Base-by-base conservation (phyloP, 75 land plant genomes). In the Cunninghamia lanceolata region DNA sequence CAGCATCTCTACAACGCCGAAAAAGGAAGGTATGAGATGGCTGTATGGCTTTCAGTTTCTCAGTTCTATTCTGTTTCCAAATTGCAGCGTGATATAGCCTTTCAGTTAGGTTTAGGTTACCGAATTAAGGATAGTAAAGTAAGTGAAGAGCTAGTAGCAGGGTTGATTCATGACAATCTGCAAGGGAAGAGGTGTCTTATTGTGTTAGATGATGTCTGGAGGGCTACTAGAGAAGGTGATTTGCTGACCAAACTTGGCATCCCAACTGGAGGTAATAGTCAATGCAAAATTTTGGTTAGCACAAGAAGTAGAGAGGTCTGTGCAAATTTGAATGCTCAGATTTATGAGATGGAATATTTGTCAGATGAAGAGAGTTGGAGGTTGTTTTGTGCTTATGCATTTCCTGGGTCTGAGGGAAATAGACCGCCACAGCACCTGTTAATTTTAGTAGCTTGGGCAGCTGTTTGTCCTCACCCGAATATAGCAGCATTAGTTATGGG, bases 11-110 rank as follows among this genome's bases (percentile, higher is more conserved):
- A 40, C 42, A 40, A 40, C 0, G 42, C 42, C 42, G 1, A 17
- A 34, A 40, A 16, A 81, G 39, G 63, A 15, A 56, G 39, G 52
- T 86, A 78, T 43, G 50, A 86, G 0, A 46, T 8, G 13, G 25
- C 13, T 11, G 54, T 86, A 30, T 86, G 87, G 87, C 71, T 86
- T 11, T 56, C 43, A 36, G 83, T 59, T 17, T 86, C 83, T 56
- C 45, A 82, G 15, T 45, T 4, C 13, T 86, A 56, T 50, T 68
- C 63, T 81, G 16, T 81, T 39, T 39, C 46, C 1, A 45, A 56
- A 56, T 32, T 21, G 10, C 52, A 38, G 25, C 79, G 43, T 2
- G 9, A 8, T 13, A 34, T 14, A 2, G 56, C 28, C 56, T 63
- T 34, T 81, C 1, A 34, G 40, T 25, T 40, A n/a, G 14, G 15